phyloP scores from a whole-genome alignment of 2,329 filamentous ascomycete genomes.

The Beauveria rudraprayagi region DNA sequence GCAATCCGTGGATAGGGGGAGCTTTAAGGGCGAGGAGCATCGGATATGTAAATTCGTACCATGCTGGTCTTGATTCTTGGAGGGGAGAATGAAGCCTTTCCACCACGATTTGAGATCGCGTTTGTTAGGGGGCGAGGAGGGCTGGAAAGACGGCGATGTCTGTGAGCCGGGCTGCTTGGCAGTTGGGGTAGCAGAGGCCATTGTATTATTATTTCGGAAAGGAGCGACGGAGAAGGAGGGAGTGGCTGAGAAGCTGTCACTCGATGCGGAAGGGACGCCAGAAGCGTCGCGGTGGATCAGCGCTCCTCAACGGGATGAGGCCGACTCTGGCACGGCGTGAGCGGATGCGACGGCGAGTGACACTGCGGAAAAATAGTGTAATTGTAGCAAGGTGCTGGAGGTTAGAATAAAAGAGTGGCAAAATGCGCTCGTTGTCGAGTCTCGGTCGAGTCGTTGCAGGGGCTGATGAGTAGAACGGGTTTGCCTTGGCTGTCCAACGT shows the following conservation, averaged over 20 bases:
- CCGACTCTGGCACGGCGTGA: neutral
- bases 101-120: conserved; percentile 93
- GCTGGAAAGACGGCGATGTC: neutral
- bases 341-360: neutral
- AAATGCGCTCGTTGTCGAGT: neutral
- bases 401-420: neutral
- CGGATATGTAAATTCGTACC: conserved; percentile 32
- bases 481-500: neutral
- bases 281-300: conserved; percentile 1
- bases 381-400: neutral
- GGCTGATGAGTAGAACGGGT: neutral
- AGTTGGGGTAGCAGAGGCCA: conserved; percentile 9
- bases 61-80: conserved; percentile 47
- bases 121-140: conserved; percentile 65
- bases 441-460: neutral
- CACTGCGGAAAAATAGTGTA: neutral
- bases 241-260: neutral
- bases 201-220: neutral
- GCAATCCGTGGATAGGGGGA: neutral
- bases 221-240: neutral
- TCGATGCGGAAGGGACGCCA: neutral
- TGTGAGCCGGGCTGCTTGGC: conserved; percentile 3
- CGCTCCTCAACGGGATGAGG: neutral
- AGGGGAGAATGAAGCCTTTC: conserved; percentile 80
- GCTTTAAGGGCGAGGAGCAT: neutral